Evolutionary conservation across 75 land plant genomes (phyloP).

Genomic region (Cunninghamia lanceolata): DNA sequence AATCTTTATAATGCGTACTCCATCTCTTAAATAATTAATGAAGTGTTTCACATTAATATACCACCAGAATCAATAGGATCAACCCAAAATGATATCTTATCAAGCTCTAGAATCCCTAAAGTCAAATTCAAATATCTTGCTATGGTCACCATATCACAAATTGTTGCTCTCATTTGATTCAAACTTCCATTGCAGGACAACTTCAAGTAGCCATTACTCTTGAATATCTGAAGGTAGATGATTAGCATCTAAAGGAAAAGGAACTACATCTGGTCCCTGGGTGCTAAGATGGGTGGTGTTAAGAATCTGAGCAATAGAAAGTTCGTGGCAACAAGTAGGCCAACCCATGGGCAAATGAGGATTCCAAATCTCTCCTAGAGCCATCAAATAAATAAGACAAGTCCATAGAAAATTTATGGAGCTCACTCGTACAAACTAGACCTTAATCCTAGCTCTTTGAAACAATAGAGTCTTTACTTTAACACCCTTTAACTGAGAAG

Average conservation of each 20-base stretch:
- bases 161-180: constrained; percentile 78
- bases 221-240: constrained; percentile 44
- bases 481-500: background rate
- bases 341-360: constrained; percentile 26
- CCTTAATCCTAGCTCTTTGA: constrained; percentile 36
- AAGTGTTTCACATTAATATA: no score
- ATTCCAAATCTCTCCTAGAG: constrained; percentile 77
- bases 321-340: constrained; percentile 9
- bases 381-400: constrained; percentile 70
- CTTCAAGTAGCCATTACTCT: constrained; percentile 75
- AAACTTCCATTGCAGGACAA: constrained; percentile 71
- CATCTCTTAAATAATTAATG: no score
- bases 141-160: no score
- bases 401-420: constrained; percentile 76
- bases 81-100: no score
- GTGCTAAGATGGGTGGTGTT: background rate
- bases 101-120: no score
- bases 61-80: no score
- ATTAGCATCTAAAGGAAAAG: constrained; percentile 8
- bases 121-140: no score
- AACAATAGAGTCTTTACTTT: constrained; percentile 1
- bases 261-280: background rate
- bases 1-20: no score
- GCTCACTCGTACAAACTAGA: constrained; percentile 64
- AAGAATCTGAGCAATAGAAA: background rate